Evolutionary conservation across 805 yeast species (phyloP).

Genomic region (Maudiozyma saulgeensis): DNA sequence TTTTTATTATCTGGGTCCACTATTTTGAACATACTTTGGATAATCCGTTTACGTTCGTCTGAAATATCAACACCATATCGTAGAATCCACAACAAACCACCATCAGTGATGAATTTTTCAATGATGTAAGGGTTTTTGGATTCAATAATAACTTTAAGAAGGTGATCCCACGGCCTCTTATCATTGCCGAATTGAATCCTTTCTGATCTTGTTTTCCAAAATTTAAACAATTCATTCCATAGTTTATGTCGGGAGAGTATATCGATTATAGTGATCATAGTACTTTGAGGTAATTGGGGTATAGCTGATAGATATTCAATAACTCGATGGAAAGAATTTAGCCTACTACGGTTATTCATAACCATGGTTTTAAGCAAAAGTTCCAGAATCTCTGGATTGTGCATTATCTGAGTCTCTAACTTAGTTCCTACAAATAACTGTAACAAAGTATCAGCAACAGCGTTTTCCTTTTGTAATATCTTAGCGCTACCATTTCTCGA

Average conservation of each 20-base stretch:
- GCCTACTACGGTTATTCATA: conserved; percentile 5
- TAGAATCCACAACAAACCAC: conserved; percentile 19
- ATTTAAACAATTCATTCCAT: conserved; percentile 17
- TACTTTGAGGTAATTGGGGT: conserved; percentile 5
- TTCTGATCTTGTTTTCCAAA: conserved; percentile 18
- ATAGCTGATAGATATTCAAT: not conserved
- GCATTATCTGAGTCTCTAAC: conserved; percentile 2
- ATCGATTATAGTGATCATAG: conserved; percentile 12
- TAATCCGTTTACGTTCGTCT: conserved; percentile 8
- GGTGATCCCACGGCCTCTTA: conserved; percentile 21
- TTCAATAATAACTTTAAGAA: conserved; percentile 11
- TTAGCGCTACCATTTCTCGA: not conserved
- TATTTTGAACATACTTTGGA: conserved; percentile 9
- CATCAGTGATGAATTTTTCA: conserved; percentile 12
- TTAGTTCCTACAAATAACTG: conserved; percentile 7
- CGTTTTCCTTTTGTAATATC: conserved; percentile 3
- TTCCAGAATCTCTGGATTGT: conserved; percentile 13
- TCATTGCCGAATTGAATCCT: conserved; percentile 10
- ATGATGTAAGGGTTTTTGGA: conserved; percentile 11
- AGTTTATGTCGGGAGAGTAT: conserved; percentile 12
- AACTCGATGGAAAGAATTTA: conserved; percentile 9
- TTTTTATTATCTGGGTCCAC: conserved; percentile 2
- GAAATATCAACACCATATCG: conserved; percentile 16
- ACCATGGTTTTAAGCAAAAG: conserved; percentile 15
- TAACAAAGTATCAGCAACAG: conserved; percentile 7